These are phyloP conservation scores for Xylaria arbuscula DNA, from an alignment of 2,329 filamentous ascomycete genomes.

Conservation along the genomic window DNA sequence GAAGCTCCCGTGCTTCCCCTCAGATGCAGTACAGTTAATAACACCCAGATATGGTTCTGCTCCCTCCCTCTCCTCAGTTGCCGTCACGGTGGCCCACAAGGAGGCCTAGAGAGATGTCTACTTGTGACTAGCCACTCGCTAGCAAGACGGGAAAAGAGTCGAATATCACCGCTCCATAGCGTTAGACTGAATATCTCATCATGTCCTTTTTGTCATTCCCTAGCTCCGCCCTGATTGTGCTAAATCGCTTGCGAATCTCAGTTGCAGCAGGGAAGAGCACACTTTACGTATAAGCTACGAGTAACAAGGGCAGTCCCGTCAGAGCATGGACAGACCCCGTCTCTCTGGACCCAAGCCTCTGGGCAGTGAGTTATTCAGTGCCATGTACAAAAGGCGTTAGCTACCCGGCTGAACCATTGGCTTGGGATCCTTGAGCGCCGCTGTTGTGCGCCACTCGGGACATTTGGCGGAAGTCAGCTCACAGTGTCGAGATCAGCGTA, in stretches of 20 bases:
- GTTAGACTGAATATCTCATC: conserved; percentile 38
- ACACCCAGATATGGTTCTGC: conserved; percentile 18
- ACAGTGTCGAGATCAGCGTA: conserved; percentile 39
- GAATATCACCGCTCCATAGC: conserved; percentile 40
- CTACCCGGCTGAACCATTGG: conserved; percentile 43
- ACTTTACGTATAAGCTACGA: conserved; percentile 28
- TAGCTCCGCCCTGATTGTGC: conserved; percentile 13
- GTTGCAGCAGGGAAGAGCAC: conserved; percentile 37
- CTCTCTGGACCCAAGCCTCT: conserved; percentile 36
- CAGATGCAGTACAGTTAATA: conserved; percentile 15
- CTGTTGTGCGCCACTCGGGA: conserved; percentile 41
- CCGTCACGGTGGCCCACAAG: conserved; percentile 42
- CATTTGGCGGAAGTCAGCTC: conserved; percentile 42
- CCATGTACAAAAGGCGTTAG: conserved; percentile 39
- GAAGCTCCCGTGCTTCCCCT: conserved; percentile 3
- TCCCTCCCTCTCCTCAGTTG: conserved; percentile 34
- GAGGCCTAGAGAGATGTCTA: conserved; percentile 38
- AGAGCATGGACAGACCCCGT: conserved; percentile 36
- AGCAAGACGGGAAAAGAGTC: conserved; percentile 40
- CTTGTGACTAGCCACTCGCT: conserved; percentile 41
- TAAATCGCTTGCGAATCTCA: conserved; percentile 15
- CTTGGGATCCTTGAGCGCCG: conserved; percentile 42
- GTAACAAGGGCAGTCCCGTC: conserved; percentile 37
- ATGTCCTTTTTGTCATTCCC: conserved; percentile 37
- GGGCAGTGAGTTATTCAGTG: conserved; percentile 40